These are phyloP conservation scores for Cucurbita pepo DNA, from an alignment of 306 rosid genomes.

Conservation along the genomic window DNA sequence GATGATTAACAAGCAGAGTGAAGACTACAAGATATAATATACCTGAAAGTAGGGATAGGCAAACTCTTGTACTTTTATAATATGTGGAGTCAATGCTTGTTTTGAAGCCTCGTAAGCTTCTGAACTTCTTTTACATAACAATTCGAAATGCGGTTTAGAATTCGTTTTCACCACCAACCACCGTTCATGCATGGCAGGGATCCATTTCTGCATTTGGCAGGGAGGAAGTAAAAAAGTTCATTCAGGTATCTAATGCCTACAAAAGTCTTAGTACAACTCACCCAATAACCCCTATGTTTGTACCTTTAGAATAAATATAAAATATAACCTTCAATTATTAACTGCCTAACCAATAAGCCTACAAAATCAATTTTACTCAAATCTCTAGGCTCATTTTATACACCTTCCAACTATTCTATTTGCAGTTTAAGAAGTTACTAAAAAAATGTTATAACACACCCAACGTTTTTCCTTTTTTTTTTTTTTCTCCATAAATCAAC, in stretches of 20 bases:
- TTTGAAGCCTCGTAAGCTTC: slow-evolving; percentile 57
- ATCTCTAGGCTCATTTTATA: not conserved
- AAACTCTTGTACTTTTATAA: slow-evolving; percentile 39
- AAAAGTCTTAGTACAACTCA: not conserved
- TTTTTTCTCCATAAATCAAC: not conserved
- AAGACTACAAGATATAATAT: not conserved
- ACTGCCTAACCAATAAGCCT: not conserved
- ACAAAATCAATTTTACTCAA: not conserved
- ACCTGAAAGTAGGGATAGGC: slow-evolving; percentile 84
- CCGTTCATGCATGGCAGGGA: slow-evolving; percentile 46
- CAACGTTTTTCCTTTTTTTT: not conserved
- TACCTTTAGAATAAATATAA: not conserved
- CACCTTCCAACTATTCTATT: not conserved
- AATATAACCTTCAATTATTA: not conserved
- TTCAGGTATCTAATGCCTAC: not conserved
- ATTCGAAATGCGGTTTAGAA: slow-evolving; percentile 50
- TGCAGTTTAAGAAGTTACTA: not conserved
- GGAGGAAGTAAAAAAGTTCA: not conserved
- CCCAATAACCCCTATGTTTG: not conserved
- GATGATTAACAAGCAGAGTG: not conserved
- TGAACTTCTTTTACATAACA: slow-evolving; percentile 27
- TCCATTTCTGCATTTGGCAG: slow-evolving; percentile 46
- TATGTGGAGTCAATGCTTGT: slow-evolving; percentile 47
- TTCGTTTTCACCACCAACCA: slow-evolving; percentile 43
- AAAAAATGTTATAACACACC: not conserved